Percentiles rank a stretch among this genome's conserved stretches.
Evolutionary conservation across 805 yeast genomes (phyloP).

Genomic region (Millerozyma acaciae): DNA sequence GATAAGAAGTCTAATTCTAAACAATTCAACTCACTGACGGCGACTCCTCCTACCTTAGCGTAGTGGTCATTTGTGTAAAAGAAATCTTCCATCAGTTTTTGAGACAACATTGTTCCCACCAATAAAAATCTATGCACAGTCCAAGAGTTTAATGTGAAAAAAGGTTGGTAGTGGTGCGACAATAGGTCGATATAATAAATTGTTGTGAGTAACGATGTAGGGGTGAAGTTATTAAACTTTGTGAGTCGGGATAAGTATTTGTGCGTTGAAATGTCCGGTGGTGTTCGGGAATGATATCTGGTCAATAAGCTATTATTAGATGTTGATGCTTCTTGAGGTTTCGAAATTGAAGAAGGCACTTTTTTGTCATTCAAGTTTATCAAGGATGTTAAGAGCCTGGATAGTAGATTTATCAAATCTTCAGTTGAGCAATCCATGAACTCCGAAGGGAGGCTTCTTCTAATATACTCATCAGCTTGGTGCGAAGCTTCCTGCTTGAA

Average conservation of each 20-base stretch:
- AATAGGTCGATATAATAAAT: constrained; percentile 89
- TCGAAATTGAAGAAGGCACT: constrained; percentile 31
- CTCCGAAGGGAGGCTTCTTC: constrained; percentile 15
- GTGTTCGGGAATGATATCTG: constrained; percentile 88
- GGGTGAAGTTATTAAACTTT: constrained; percentile 80
- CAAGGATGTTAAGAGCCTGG: constrained; percentile 76
- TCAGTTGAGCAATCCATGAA: constrained; percentile 67
- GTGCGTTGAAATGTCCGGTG: constrained; percentile 80
- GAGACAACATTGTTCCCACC: constrained; percentile 86
- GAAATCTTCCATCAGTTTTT: constrained; percentile 88
- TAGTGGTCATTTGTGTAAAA: constrained; percentile 92
- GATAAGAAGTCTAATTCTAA: constrained; percentile 83
- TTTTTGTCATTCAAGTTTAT: constrained; percentile 68
- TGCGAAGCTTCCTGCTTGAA: not conserved
- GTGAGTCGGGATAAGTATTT: constrained; percentile 75
- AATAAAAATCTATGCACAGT: constrained; percentile 90
- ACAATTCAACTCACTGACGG: constrained; percentile 74
- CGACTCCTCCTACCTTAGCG: constrained; percentile 94
- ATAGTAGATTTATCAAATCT: constrained; percentile 65
- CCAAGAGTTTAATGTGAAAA: constrained; percentile 80
- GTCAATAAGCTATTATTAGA: constrained; percentile 47
- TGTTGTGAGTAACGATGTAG: constrained; percentile 73
- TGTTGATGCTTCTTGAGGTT: constrained; percentile 18
- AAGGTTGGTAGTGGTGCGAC: constrained; percentile 66
- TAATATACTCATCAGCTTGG: constrained; percentile 1